phyloP scores from a whole-genome alignment of 2,329 filamentous ascomycete species.

The Sarocladium kiliense region DNA sequence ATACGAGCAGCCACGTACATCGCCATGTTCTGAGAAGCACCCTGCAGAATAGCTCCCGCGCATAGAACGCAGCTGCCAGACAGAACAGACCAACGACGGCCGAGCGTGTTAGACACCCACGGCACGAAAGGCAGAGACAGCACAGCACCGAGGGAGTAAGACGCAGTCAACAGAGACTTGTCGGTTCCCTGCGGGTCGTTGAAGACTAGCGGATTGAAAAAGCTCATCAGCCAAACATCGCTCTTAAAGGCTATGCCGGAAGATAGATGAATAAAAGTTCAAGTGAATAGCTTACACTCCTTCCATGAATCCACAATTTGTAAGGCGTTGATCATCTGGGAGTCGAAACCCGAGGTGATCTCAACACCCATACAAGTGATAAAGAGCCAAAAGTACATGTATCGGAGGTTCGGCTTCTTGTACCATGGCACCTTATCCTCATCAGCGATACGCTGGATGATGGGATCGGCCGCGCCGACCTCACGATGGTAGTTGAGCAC shows the following conservation, averaged over 20 bases:
- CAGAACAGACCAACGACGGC: conserved; percentile 19
- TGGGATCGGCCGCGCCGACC: conserved; percentile 10
- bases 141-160: conserved; percentile 56
- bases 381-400: conserved; percentile 52
- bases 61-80: conserved; percentile 36
- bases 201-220: not conserved
- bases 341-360: conserved; percentile 40
- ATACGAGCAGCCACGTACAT: conserved; percentile 59
- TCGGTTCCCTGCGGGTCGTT: conserved; percentile 6
- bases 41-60: conserved; percentile 47
- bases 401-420: conserved; percentile 53
- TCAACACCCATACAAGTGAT: conserved; percentile 46
- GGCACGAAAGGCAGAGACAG: conserved; percentile 53
- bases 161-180: conserved; percentile 36
- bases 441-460: conserved; percentile 14
- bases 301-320: conserved; percentile 33
- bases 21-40: conserved; percentile 14
- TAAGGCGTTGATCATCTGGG: conserved; percentile 39
- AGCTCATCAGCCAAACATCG: not conserved
- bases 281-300: conserved; percentile 23
- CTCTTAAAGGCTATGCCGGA: not conserved
- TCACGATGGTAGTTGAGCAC: conserved; percentile 5
- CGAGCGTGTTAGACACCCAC: conserved; percentile 47
- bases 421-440: conserved; percentile 45
- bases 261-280: not conserved